Evolutionary conservation across 768 basidiomycete species (phyloP).

Genomic region (Amanita polypyramis): DNA sequence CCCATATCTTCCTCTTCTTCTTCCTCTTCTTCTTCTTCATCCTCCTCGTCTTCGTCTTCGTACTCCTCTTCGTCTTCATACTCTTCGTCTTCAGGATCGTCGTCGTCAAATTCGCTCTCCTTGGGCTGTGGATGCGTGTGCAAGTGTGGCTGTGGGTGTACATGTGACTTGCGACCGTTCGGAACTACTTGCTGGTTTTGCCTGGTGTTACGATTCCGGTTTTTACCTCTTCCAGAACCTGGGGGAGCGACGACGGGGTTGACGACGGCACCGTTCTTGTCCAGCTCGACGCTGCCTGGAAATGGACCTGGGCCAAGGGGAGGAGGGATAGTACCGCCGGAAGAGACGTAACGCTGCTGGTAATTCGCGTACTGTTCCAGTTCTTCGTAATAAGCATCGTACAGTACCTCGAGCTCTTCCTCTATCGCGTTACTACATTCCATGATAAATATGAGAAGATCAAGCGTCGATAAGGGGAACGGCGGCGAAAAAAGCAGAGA

Average conservation of each 20-base stretch:
- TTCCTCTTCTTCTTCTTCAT: constrained; percentile 30
- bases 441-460: constrained; percentile 8
- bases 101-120: constrained; percentile 60
- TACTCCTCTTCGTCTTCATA: constrained; percentile 58
- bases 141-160: constrained; percentile 19
- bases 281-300: constrained; percentile 94
- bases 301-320: constrained; percentile 97
- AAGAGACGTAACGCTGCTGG: constrained; percentile 91
- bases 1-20: constrained; percentile 38
- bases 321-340: constrained; percentile 80
- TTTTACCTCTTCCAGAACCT: constrained; percentile 5
- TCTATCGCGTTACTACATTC: constrained; percentile 83
- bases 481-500: constrained; percentile 13
- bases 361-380: constrained; percentile 98
- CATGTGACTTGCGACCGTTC: constrained; percentile 13
- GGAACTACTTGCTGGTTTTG: constrained; percentile 5
- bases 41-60: constrained; percentile 27
- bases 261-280: constrained; percentile 77
- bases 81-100: constrained; percentile 62
- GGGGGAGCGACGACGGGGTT: constrained; percentile 20
- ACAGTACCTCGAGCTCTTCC: constrained; percentile 98
- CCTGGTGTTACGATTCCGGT: background rate
- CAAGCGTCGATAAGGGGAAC: constrained; percentile 16
- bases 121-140: constrained; percentile 32
- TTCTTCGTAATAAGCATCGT: constrained; percentile 99